Evolutionary conservation across 2,329 filamentous ascomycete genomes (phyloP).

Genomic region (Aureobasidium sp.): DNA sequence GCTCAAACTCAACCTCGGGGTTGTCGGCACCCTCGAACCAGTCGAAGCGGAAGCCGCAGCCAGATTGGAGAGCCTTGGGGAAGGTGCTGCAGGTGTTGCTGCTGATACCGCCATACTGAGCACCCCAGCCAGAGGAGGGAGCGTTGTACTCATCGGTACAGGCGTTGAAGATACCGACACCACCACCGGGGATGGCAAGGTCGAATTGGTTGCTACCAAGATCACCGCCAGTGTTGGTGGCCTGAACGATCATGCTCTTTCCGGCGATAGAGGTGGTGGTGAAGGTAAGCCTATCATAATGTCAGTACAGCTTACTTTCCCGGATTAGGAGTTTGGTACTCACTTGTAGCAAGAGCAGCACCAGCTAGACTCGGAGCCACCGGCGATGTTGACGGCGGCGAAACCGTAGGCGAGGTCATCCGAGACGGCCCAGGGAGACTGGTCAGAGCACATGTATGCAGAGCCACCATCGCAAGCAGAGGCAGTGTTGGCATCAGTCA

Average conservation of each 20-base stretch:
- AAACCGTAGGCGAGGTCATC: slow-evolving; percentile 56
- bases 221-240: slow-evolving; percentile 56
- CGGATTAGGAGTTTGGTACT: slow-evolving; percentile 10
- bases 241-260: slow-evolving; percentile 59
- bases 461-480: slow-evolving; percentile 52
- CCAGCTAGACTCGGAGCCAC: slow-evolving; percentile 52
- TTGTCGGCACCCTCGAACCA: slow-evolving; percentile 57
- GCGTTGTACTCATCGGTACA: slow-evolving; percentile 37
- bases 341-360: slow-evolving; percentile 59
- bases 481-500: slow-evolving; percentile 43
- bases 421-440: slow-evolving; percentile 56
- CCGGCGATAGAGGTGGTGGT: slow-evolving; percentile 49
- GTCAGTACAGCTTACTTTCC: neutral
- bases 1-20: slow-evolving; percentile 35
- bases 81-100: slow-evolving; percentile 47
- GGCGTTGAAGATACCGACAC: slow-evolving; percentile 50
- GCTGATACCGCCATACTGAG: slow-evolving; percentile 52
- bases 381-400: slow-evolving; percentile 52
- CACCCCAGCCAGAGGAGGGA: slow-evolving; percentile 46
- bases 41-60: slow-evolving; percentile 55
- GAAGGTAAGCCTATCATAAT: slow-evolving; percentile 43
- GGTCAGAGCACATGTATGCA: slow-evolving; percentile 56
- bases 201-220: slow-evolving; percentile 54
- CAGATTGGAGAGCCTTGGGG: slow-evolving; percentile 48
- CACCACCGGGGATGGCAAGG: slow-evolving; percentile 46